Conservation (phyloP, 1,284 basidiomycete species). For the Papiliotrema nemorosa region DNA sequence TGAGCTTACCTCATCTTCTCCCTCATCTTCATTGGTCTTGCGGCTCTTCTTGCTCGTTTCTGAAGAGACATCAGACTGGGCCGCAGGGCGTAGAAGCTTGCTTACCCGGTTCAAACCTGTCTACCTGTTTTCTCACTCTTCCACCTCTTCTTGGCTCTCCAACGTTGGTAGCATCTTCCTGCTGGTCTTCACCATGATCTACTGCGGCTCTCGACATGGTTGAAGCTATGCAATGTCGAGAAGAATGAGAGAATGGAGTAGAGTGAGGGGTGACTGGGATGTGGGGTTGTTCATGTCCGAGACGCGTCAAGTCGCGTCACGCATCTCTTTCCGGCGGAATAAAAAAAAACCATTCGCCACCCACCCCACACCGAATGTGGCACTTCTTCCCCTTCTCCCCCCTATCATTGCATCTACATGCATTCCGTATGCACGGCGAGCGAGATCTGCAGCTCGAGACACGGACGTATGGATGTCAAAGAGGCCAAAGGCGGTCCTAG, state of each 20-base stretch:
- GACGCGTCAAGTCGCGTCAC: not conserved
- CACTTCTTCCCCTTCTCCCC: no score
- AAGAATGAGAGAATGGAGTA: not conserved
- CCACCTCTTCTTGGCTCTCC: slow-evolving; percentile 36
- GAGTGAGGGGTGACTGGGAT: no score
- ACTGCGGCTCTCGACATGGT: not conserved
- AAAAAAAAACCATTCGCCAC: no score
- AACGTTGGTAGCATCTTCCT: not conserved
- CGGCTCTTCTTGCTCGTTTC: slow-evolving; percentile 12
- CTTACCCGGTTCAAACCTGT: slow-evolving; percentile 27
- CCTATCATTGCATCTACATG: no score
- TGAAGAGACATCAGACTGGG: slow-evolving; percentile 2
- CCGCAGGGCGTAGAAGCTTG: not conserved
- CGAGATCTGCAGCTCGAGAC: no score
- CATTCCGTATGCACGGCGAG: no score
- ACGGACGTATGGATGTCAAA: no score
- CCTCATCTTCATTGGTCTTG: slow-evolving; percentile 12
- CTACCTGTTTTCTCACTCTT: slow-evolving; percentile 33
- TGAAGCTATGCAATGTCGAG: not conserved
- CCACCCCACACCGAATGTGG: no score
- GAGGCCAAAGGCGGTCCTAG: no score
- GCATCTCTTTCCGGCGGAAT: no score
- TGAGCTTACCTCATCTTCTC: slow-evolving; percentile 16
- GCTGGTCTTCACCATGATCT: not conserved
- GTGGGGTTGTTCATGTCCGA: not conserved